Evolutionary conservation across 441 rosid genomes (phyloP).

Genomic region (Erodium texanum): DNA sequence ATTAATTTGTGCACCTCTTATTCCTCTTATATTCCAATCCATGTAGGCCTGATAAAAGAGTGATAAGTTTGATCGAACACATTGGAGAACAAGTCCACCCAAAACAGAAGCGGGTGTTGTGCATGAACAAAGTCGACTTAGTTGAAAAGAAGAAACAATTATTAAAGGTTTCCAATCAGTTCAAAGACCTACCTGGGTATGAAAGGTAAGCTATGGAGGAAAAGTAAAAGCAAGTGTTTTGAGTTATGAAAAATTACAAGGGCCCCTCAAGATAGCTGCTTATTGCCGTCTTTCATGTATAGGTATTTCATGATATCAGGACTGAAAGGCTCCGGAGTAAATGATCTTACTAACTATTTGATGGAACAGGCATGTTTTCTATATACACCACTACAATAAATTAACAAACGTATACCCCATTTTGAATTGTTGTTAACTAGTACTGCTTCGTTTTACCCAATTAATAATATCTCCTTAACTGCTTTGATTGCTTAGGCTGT

Average conservation of each 20-base stretch:
- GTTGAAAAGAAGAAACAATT: conserved; percentile 77
- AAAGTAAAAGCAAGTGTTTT: neutral
- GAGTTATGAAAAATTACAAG: conserved; percentile 9
- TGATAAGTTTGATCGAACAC: conserved; percentile 49
- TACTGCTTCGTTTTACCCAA: neutral
- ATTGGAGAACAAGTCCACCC: conserved; percentile 58
- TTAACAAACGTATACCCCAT: neutral
- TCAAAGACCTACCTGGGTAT: conserved; percentile 73
- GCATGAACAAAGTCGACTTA: conserved; percentile 88
- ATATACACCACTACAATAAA: neutral
- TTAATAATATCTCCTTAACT: conserved; percentile 20
- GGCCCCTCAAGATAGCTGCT: conserved; percentile 9
- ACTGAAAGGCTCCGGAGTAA: conserved; percentile 78
- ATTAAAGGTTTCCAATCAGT: conserved; percentile 60
- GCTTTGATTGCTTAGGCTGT: conserved; percentile 50
- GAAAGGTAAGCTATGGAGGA: conserved; percentile 44
- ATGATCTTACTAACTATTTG: conserved; percentile 58
- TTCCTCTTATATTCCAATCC: conserved; percentile 10
- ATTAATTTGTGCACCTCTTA: neutral
- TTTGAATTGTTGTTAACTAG: neutral
- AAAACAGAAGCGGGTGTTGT: conserved; percentile 64
- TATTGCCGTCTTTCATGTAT: conserved; percentile 14
- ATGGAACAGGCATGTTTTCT: conserved; percentile 51
- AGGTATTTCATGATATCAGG: conserved; percentile 88
- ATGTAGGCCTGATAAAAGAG: conserved; percentile 76